Evolutionary conservation across 768 basidiomycete genomes (phyloP), one percentile per base, ranked within the genome.

Genomic region (Sporobolomyces pararoseus): DNA sequence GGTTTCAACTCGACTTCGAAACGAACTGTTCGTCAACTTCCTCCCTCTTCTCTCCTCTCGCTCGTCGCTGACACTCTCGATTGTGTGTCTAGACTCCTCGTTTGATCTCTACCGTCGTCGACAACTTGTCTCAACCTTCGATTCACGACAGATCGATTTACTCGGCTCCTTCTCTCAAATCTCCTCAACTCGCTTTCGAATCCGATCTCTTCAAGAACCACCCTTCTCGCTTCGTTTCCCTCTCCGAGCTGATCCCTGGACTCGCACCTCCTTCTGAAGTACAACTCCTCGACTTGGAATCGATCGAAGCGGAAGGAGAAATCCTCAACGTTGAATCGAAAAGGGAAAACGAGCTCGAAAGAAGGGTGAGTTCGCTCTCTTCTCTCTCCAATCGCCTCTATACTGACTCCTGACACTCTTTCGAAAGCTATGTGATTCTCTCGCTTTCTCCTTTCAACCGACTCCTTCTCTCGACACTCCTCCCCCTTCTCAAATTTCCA

Each of bases 231-330:
- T 59, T 29, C 58, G 58, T 59, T 27, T 59, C 58, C 25, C 42
- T 59, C 29, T 59, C 58, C 10, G 58, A 59, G 27, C 21, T 59
- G 4, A 59, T 59, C 58, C 58, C 42, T 25, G 58, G 58, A 46
- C 58, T 59, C 25, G 39, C 58, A 3, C 58, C 58, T 29, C 39
- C 42, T 25, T 2, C 23, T 2, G 58, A 59, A 31, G 25, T 59
- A 3, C 42, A 59, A 59, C 42, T 59, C 25, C 10, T 12, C 27
- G 58, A 46, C n/a, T 42, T 59, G 21, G 58, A 59, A 23, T 59
- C 39, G 42, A 31, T 59, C 42, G 39, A 59, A 19, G 58, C 58
- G 10, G 39, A 46, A 27, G 58, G 58, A 27, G 39, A 39, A 29
- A 58, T 58, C 55, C 5, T 44, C 10, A 27, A 4, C 3, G 39